Conservation (phyloP, 2,329 filamentous ascomycete genomes). For the Colletotrichum lini region DNA sequence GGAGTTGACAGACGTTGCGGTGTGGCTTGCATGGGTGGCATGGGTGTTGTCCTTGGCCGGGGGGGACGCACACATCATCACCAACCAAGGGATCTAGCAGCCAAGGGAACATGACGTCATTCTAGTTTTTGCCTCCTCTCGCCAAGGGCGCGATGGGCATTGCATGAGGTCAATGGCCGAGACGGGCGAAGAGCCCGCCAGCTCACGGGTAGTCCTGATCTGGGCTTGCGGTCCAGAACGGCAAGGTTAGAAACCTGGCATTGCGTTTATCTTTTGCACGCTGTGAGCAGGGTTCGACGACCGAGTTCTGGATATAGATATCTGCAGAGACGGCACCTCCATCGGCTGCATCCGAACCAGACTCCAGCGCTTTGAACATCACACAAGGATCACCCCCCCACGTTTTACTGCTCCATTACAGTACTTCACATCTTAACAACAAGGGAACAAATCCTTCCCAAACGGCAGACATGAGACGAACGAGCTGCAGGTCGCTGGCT, state of each 20-base stretch:
- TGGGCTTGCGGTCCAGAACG: background rate
- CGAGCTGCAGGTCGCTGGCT: constrained; percentile 4
- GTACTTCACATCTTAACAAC: background rate
- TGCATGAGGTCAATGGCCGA: constrained; percentile 36
- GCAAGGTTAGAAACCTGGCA: background rate
- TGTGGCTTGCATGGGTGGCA: constrained; percentile 29
- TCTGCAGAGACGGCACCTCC: constrained; percentile 5
- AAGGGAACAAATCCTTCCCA: background rate
- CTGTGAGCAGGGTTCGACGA: background rate
- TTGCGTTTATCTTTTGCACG: no score
- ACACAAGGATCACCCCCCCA: constrained; percentile 35
- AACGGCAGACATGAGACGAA: constrained; percentile 26
- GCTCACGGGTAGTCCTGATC: background rate
- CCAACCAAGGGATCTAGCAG: constrained; percentile 19
- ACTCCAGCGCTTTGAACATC: constrained; percentile 5
- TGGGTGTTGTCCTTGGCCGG: constrained; percentile 25
- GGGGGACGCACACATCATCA: background rate
- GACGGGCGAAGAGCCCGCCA: background rate
- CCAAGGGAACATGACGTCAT: constrained; percentile 35
- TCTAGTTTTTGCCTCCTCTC: background rate
- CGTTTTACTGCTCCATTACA: background rate
- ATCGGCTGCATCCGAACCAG: constrained; percentile 32
- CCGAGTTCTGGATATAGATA: background rate
- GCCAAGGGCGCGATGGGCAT: constrained; percentile 28
- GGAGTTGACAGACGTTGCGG: constrained; percentile 15